Base-by-base conservation (phyloP, 179 eudicot species). In the Patellifolia procumbens region DNA sequence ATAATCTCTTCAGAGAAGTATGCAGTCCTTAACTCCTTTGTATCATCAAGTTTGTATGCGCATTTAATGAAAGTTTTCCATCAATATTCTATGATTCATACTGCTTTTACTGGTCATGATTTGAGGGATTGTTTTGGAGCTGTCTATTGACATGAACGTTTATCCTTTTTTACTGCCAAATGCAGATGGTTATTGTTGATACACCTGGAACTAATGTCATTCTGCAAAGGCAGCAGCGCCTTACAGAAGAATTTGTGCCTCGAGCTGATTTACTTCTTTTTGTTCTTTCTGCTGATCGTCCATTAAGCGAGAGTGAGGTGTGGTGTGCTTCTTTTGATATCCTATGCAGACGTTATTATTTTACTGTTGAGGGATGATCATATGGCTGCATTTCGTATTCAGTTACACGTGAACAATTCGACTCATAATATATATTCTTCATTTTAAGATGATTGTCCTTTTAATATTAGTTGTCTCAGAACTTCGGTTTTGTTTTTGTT, bases 161-260 rank as follows among this genome's bases (percentile, higher is more conserved):
- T 35, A 17, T 39, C 22, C 7, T 73, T 56, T 72, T 63, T 16
- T n/a, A n/a, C 10, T 63, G 22, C 64, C 45, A 63, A 58, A 72
- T 39, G n/a, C 95, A 95, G 99, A 93, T 95, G 98, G 81, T 83
- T 69, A 91, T 95, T 78, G 98, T 93, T 73, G 99, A 95, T 82
- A 95, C 99, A 16, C 99, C 99, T 80, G 99, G 99, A 81, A 95
- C 99, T 20, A 95, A 95, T 91, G 99, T 95, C 81, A 95, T 95
- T 80, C 90, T 95, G 62, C 99, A 95, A 84, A 88, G 99, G 77
- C 99, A 95, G 82, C 99, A 93, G 79, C 92, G 95, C 48, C 88
- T 95, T 65, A 95, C 98, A 28, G 98, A 95, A 87, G 99, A 95
- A 85, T 95, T 95, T 87, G 91, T 95, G 68, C 99, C 99, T 42